These are phyloP conservation scores for Aspergillus intermedius DNA, from an alignment of 2,329 filamentous ascomycete species.

Conservation along the genomic window DNA sequence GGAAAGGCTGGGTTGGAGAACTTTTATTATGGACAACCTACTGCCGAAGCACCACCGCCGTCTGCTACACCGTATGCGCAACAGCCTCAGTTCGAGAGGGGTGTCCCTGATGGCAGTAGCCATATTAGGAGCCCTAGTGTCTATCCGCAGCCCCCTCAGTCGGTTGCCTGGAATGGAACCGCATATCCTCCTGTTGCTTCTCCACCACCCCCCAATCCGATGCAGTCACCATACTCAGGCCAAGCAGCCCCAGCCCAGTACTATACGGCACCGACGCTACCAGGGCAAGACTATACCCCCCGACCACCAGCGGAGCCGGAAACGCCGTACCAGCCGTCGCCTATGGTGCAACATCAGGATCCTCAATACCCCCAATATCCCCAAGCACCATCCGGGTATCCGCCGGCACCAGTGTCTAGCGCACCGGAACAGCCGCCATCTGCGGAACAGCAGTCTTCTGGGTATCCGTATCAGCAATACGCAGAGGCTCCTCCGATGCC, in stretches of 20 bases:
- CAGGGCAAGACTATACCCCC: constrained; percentile 11
- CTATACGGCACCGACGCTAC: constrained; percentile 12
- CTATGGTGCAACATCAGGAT: constrained; percentile 13
- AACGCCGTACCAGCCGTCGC: constrained; percentile 15
- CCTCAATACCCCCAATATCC: constrained; percentile 14
- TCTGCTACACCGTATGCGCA: constrained; percentile 47
- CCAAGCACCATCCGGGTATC: constrained; percentile 8
- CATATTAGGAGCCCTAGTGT: constrained; percentile 15
- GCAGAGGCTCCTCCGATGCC: constrained; percentile 10
- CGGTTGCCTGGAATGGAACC: constrained; percentile 18
- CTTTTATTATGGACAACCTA: constrained; percentile 68
- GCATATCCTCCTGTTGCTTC: constrained; percentile 13
- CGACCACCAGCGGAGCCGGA: constrained; percentile 12
- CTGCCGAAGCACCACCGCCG: constrained; percentile 41
- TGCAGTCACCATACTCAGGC: constrained; percentile 10
- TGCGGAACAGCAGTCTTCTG: constrained; percentile 10
- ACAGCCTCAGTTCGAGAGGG: constrained; percentile 29
- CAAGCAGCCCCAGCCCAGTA: constrained; percentile 12
- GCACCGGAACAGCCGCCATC: constrained; percentile 12
- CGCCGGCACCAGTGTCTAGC: constrained; percentile 4
- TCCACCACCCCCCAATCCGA: constrained; percentile 12
- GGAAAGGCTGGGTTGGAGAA: constrained; percentile 59
- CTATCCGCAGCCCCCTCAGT: constrained; percentile 12
- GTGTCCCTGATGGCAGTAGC: constrained; percentile 7
- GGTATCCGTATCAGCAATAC: constrained; percentile 11